phyloP scores from a whole-genome alignment of 129 eudicot species.

The Ambrosia trifida region DNA sequence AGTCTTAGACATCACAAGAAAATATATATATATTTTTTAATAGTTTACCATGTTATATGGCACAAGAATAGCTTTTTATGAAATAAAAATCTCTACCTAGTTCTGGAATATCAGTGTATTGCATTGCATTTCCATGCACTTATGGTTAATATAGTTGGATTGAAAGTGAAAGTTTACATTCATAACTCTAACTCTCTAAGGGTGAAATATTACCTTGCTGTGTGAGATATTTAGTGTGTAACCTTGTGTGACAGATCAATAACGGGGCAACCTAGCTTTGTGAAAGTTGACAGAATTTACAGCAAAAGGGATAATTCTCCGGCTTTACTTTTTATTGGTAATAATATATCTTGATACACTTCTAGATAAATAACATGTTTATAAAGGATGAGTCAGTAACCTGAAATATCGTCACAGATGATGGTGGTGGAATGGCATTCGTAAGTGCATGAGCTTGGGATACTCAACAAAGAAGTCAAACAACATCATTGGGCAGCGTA shows the following conservation, averaged over 20 bases:
- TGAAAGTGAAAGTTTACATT: background rate
- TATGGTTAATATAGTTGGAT: background rate
- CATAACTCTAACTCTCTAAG: background rate
- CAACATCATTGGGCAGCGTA: conserved; percentile 86
- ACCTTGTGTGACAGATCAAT: conserved; percentile 49
- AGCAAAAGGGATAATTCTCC: conserved; percentile 86
- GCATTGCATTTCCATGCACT: background rate
- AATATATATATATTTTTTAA: conserved; percentile 1
- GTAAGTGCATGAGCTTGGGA: conserved; percentile 95
- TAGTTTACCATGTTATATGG: background rate
- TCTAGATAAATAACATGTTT: background rate
- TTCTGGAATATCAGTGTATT: background rate
- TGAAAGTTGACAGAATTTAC: conserved; percentile 75
- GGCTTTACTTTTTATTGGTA: conserved; percentile 81
- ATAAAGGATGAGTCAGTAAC: background rate
- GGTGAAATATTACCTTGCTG: conserved; percentile 3
- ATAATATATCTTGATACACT: conserved; percentile 12
- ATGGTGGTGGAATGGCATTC: conserved; percentile 84
- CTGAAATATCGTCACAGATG: conserved; percentile 48
- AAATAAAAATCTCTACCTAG: background rate
- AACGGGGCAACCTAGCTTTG: conserved; percentile 95
- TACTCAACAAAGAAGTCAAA: conserved; percentile 84
- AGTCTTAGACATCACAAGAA: conserved; percentile 10
- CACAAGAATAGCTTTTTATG: background rate
- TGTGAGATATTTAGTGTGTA: background rate